phyloP scores from a whole-genome alignment of 2,329 filamentous ascomycete species.

The Cladosporium halotolerans region DNA sequence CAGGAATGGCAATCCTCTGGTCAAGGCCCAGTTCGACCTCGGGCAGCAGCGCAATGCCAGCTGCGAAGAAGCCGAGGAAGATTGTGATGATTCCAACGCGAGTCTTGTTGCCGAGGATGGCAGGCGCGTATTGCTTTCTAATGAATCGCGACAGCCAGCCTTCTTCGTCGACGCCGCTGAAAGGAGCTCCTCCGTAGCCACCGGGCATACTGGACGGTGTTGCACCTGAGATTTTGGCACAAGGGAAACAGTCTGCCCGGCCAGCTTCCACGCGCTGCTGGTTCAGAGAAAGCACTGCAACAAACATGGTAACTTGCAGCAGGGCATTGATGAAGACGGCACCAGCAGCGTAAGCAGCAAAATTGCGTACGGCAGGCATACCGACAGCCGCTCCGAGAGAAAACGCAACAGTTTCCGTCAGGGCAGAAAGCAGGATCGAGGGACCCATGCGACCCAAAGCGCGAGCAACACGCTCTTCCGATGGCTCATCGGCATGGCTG shows the following conservation, averaged over 20 bases:
- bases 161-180: constrained; percentile 71
- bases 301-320: constrained; percentile 95
- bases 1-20: constrained; percentile 88
- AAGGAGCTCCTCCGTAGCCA: constrained; percentile 55
- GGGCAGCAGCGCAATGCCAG: constrained; percentile 76
- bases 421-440: constrained; percentile 90
- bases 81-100: constrained; percentile 70
- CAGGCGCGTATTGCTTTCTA: constrained; percentile 79
- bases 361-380: constrained; percentile 97
- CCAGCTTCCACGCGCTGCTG: constrained; percentile 84
- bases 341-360: constrained; percentile 91
- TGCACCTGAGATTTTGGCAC: constrained; percentile 70
- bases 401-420: constrained; percentile 90
- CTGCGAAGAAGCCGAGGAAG: constrained; percentile 83
- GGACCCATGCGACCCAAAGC: constrained; percentile 95
- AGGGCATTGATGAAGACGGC: constrained; percentile 95
- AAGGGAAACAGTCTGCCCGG: constrained; percentile 88
- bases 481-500: constrained; percentile 80
- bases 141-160: constrained; percentile 80
- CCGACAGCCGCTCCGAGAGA: constrained; percentile 87
- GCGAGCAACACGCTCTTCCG: constrained; percentile 78
- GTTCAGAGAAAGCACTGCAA: constrained; percentile 85
- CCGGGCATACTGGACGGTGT: constrained; percentile 59
- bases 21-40: constrained; percentile 82
- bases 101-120: constrained; percentile 69